These are phyloP conservation scores for Niebla homalea DNA, from an alignment of 495 filamentous ascomycete species.

Conservation along the genomic window DNA sequence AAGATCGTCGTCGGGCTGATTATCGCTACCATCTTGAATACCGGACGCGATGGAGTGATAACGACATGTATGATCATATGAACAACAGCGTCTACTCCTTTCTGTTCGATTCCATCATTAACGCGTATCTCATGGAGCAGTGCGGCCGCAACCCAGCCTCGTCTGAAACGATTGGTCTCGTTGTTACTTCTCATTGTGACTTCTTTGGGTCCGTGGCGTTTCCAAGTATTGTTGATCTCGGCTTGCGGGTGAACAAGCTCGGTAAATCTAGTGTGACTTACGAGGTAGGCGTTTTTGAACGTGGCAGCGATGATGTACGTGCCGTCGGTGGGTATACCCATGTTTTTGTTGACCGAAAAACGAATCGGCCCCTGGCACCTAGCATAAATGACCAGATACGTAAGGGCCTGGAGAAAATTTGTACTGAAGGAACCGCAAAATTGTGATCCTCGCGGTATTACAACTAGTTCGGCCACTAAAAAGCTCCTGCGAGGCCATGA, in stretches of 20 bases:
- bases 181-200: slow-evolving; percentile 70
- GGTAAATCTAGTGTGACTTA: slow-evolving; percentile 85
- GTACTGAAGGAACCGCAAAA: slow-evolving; percentile 10
- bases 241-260: slow-evolving; percentile 67
- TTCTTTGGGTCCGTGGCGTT: slow-evolving; percentile 78
- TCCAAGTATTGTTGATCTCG: slow-evolving; percentile 69
- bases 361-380: slow-evolving; percentile 44
- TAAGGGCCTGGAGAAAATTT: slow-evolving; percentile 34
- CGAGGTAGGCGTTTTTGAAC: slow-evolving; percentile 78
- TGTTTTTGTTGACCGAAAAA: slow-evolving; percentile 71
- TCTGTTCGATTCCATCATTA: slow-evolving; percentile 80
- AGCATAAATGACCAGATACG: slow-evolving; percentile 46
- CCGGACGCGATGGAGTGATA: slow-evolving; percentile 89
- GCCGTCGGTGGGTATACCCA: slow-evolving; percentile 81
- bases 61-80: slow-evolving; percentile 57
- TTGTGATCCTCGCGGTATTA: slow-evolving; percentile 12
- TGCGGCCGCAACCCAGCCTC: slow-evolving; percentile 62
- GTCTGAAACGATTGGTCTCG: slow-evolving; percentile 58
- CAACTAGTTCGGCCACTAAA: too few species aligned
- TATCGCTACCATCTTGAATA: slow-evolving; percentile 75
- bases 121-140: slow-evolving; percentile 71
- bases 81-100: slow-evolving; percentile 78
- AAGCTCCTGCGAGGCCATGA: too few species aligned
- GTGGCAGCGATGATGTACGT: slow-evolving; percentile 58
- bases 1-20: slow-evolving; percentile 51